Percentiles rank a stretch among this genome's conserved stretches.
These are phyloP conservation scores for Wickerhamomyces sp. DNA, from an alignment of 1,139 yeast species.

Conservation along the genomic window DNA sequence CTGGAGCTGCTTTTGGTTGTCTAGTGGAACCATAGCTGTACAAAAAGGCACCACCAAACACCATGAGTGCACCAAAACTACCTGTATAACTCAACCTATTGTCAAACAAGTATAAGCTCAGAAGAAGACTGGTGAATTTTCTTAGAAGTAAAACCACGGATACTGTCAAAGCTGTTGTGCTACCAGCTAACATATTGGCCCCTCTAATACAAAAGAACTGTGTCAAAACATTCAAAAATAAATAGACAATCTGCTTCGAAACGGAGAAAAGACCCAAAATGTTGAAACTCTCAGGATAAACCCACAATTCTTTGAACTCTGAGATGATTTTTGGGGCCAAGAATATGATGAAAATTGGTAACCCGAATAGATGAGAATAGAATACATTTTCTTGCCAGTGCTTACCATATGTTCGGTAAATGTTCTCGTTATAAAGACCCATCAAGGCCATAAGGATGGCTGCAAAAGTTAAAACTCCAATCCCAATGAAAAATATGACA, in stretches of 20 bases:
- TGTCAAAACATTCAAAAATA: conserved; percentile 46
- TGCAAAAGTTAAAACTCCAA: conserved; percentile 40
- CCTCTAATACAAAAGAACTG: conserved; percentile 67
- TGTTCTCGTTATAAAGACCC: conserved; percentile 52
- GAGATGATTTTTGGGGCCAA: conserved; percentile 10
- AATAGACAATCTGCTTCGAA: conserved; percentile 26
- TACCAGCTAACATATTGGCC: conserved; percentile 58
- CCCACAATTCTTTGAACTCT: conserved; percentile 19
- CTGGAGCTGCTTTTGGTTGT: neutral
- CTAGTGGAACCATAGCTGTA: conserved; percentile 30
- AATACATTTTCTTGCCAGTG: conserved; percentile 66
- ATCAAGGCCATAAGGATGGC: conserved; percentile 50
- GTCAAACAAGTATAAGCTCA: conserved; percentile 49
- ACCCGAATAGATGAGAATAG: conserved; percentile 52
- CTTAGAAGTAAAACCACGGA: conserved; percentile 56
- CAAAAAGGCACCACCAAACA: conserved; percentile 49
- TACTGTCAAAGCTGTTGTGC: conserved; percentile 55
- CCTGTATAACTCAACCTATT: conserved; percentile 38
- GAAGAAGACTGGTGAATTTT: conserved; percentile 53
- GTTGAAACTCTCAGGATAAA: conserved; percentile 15
- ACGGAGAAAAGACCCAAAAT: conserved; percentile 11
- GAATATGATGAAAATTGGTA: conserved; percentile 47
- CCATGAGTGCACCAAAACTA: conserved; percentile 43
- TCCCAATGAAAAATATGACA: conserved; percentile 35
- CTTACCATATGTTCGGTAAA: conserved; percentile 46